Percentiles rank a stretch among this genome's conserved stretches.
Evolutionary conservation across 306 rosid genomes (phyloP).

Genomic region (Cucurbita ficifolia): DNA sequence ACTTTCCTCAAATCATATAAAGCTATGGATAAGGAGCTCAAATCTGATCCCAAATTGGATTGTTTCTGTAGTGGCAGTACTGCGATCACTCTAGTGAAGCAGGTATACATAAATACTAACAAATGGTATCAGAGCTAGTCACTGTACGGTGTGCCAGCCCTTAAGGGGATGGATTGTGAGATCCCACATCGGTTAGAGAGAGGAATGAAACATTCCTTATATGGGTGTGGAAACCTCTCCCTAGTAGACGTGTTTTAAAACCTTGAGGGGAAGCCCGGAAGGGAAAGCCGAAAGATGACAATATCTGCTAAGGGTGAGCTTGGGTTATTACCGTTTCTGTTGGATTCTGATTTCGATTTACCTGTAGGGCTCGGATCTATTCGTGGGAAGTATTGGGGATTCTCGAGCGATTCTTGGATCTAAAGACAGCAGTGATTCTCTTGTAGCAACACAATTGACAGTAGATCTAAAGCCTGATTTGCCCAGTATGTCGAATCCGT

Average conservation of each 20-base stretch:
- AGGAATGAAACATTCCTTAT: too few species aligned
- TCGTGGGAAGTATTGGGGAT: slow-evolving; percentile 79
- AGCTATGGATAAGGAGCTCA: slow-evolving; percentile 88
- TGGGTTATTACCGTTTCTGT: not conserved
- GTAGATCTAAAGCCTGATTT: slow-evolving; percentile 93
- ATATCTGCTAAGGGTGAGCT: too few species aligned
- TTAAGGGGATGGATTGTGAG: too few species aligned
- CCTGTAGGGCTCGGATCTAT: slow-evolving; percentile 68
- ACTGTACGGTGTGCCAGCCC: too few species aligned
- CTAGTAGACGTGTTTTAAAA: too few species aligned
- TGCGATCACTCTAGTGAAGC: slow-evolving; percentile 69
- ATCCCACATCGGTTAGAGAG: too few species aligned
- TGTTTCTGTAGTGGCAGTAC: slow-evolving; percentile 97
- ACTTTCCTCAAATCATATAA: slow-evolving; percentile 78
- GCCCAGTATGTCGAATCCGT: slow-evolving; percentile 44
- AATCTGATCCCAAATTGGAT: slow-evolving; percentile 76
- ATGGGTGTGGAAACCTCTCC: too few species aligned
- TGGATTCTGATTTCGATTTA: slow-evolving; percentile 13
- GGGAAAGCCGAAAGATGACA: too few species aligned
- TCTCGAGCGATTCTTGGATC: slow-evolving; percentile 93
- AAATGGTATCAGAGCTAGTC: not conserved
- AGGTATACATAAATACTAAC: slow-evolving; percentile 28
- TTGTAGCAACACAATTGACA: slow-evolving; percentile 76
- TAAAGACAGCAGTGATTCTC: slow-evolving; percentile 43
- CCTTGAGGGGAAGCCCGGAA: too few species aligned